phyloP scores from a whole-genome alignment of 768 basidiomycete genomes.

The Mycena galericulata region DNA sequence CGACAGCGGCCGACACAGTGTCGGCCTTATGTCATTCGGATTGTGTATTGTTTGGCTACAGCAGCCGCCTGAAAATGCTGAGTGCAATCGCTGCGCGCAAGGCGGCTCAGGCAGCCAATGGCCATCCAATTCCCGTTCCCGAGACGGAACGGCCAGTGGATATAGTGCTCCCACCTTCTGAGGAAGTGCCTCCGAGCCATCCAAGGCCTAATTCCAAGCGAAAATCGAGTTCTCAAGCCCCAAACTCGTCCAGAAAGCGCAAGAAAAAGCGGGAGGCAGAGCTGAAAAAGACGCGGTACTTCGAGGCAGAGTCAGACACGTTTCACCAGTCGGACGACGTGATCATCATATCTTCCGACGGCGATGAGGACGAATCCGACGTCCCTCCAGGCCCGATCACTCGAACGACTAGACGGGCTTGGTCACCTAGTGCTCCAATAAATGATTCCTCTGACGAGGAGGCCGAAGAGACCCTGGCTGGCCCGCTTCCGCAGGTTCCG shows the following conservation, averaged over 20 bases:
- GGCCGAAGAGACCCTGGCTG: conserved; percentile 36
- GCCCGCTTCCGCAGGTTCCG: conserved; percentile 35
- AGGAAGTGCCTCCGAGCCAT: conserved; percentile 19
- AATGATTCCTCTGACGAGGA: conserved; percentile 64
- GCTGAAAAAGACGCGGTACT: conserved; percentile 48
- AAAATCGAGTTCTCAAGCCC: conserved; percentile 48
- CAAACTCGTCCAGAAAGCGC: conserved; percentile 36
- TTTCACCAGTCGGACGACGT: conserved; percentile 53
- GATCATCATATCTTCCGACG: conserved; percentile 52
- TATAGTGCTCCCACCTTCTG: conserved; percentile 23
- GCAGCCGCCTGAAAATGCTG: conserved; percentile 58
- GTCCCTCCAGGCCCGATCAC: conserved; percentile 32
- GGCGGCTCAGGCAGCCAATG: conserved; percentile 57
- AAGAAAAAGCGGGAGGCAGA: conserved; percentile 47
- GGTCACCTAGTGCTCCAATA: conserved; percentile 70
- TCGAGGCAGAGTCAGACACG: conserved; percentile 44
- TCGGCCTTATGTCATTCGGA: neutral
- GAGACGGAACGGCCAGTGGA: conserved; percentile 28
- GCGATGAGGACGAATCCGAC: conserved; percentile 47
- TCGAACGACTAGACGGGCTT: conserved; percentile 51
- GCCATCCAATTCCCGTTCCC: conserved; percentile 17
- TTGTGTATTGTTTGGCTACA: neutral
- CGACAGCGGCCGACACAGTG: too few species aligned
- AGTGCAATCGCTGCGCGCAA: conserved; percentile 82
- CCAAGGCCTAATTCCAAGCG: conserved; percentile 57